These are phyloP conservation scores for Myrmaecium sp. DNA, from an alignment of 2,329 filamentous ascomycete species.

Conservation along the genomic window DNA sequence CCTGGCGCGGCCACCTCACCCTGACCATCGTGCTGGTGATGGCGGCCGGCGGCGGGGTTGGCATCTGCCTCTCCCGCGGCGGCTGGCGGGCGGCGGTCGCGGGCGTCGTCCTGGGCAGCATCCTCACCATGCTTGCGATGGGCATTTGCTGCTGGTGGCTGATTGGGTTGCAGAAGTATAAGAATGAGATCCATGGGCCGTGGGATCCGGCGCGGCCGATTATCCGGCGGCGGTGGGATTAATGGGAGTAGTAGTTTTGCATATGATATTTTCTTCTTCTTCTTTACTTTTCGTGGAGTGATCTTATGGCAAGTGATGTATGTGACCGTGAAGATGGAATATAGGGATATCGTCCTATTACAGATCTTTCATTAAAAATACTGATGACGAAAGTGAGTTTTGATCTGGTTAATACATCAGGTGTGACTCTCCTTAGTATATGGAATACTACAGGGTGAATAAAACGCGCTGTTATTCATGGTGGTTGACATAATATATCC, in stretches of 20 bases:
- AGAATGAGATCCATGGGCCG: constrained; percentile 94
- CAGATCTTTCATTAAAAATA: too few relatives aligned
- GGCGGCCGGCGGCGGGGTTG: constrained; percentile 64
- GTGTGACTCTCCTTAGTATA: too few relatives aligned
- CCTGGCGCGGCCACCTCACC: constrained; percentile 62
- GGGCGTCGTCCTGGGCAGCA: constrained; percentile 59
- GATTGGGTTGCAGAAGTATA: constrained; percentile 93
- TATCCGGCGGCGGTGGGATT: constrained; percentile 50
- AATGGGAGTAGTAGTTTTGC: too few relatives aligned
- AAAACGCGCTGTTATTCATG: too few relatives aligned
- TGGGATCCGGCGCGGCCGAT: constrained; percentile 92
- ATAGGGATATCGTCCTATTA: too few relatives aligned
- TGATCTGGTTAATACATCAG: too few relatives aligned
- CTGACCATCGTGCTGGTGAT: constrained; percentile 64
- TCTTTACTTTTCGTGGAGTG: neutral
- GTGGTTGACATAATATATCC: too few relatives aligned
- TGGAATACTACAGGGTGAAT: too few relatives aligned
- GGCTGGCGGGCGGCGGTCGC: constrained; percentile 43
- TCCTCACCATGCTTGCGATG: constrained; percentile 63
- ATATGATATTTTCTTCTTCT: neutral
- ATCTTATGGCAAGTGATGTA: neutral
- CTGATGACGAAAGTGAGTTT: too few relatives aligned
- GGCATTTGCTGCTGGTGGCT: constrained; percentile 96
- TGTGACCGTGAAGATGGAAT: neutral
- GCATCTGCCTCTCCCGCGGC: constrained; percentile 36